Conservation (phyloP, 2,329 filamentous ascomycete species). For the Scortechinia acanthostroma region DNA sequence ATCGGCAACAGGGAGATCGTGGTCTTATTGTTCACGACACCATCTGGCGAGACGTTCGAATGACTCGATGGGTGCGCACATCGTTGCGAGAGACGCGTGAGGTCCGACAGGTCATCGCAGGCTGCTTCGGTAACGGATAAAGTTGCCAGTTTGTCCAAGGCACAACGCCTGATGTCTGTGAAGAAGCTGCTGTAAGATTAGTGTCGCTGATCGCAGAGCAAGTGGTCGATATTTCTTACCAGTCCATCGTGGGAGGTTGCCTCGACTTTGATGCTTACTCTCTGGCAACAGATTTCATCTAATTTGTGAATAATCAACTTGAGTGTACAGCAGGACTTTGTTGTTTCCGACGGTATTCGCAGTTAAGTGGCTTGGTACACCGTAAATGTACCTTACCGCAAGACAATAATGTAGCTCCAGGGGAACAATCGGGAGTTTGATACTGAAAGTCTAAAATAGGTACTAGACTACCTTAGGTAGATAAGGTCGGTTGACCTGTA, state of each 20-base stretch:
- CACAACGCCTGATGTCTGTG: background rate
- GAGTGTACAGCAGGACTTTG: too few species aligned
- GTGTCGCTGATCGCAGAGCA: background rate
- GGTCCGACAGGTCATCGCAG: background rate
- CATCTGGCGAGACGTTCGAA: background rate
- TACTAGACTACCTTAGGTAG: too few species aligned
- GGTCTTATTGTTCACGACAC: background rate
- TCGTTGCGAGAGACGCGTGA: background rate
- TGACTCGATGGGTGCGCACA: background rate
- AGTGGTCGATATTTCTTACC: background rate
- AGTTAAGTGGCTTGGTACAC: too few species aligned
- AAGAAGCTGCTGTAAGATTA: background rate
- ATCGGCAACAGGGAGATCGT: background rate
- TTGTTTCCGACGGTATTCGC: too few species aligned
- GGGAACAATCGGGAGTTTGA: too few species aligned
- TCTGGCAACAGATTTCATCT: too few species aligned
- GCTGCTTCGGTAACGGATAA: background rate
- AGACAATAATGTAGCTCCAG: too few species aligned
- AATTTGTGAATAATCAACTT: too few species aligned
- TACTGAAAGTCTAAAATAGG: too few species aligned
- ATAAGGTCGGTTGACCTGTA: too few species aligned
- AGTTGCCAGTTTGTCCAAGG: background rate
- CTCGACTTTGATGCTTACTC: too few species aligned
- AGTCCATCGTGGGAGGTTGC: conserved; percentile 1
- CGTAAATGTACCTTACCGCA: too few species aligned